These are phyloP conservation scores for Globisporangium okanoganense DNA, from an alignment of 352 stramenopile genomes.

Conservation along the genomic window DNA sequence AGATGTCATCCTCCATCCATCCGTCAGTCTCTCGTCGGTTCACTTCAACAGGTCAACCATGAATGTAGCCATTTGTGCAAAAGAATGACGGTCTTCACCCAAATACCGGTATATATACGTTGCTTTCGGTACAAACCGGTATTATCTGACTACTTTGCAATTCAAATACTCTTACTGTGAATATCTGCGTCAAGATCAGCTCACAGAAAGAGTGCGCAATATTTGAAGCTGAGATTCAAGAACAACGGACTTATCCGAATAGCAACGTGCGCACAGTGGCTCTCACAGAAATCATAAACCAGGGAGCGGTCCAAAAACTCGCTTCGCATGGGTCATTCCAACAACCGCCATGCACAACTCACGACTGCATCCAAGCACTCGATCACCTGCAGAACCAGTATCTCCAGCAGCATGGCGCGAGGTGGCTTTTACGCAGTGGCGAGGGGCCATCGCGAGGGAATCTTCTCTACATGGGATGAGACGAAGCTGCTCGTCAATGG, in stretches of 20 bases:
- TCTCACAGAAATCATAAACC: not conserved
- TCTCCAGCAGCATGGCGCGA: slow-evolving; percentile 21
- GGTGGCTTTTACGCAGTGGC: no score
- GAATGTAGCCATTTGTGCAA: not conserved
- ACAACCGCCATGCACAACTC: not conserved
- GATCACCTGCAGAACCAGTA: no score
- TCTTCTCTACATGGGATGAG: no score
- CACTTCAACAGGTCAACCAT: not conserved
- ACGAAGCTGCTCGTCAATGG: no score
- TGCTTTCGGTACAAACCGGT: not conserved
- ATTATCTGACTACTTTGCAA: no score
- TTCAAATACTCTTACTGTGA: no score
- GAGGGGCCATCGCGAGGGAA: no score
- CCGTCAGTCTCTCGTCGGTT: not conserved
- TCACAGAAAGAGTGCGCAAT: not conserved
- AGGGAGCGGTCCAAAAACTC: no score
- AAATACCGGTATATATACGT: not conserved
- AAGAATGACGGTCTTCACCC: not conserved
- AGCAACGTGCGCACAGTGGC: not conserved
- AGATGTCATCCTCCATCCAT: not conserved
- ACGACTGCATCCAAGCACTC: not conserved
- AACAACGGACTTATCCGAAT: not conserved
- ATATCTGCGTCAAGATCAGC: no score
- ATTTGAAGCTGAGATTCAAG: not conserved
- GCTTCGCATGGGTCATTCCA: not conserved